Base-by-base conservation (phyloP, 1,284 basidiomycete species). In the Sutorius eximius region DNA sequence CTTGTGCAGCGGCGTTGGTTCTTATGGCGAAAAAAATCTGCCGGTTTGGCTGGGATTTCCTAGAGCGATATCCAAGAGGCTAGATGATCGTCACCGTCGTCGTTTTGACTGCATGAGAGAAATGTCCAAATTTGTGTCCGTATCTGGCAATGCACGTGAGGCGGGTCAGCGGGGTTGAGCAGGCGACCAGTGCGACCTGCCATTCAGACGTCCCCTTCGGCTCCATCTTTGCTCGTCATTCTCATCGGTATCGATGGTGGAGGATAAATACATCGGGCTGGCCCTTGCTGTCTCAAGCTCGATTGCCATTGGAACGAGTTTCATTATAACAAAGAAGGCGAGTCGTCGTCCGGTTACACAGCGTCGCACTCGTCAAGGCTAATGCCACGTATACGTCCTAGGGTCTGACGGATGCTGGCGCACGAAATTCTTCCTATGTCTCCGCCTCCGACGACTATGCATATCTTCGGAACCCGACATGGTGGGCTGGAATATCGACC, bases 261-360 rank as follows among this genome's bases (percentile, higher is more conserved):
- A 95, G 65, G 92, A 95, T 74, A 95, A 93, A 76, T 95, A 93
- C 71, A 93, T 97, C 53, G 95, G 95, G 27, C 82, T 97, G 50
- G 81, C 82, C 16, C 82, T 98, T 52, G 94, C 95, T 45, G 75
- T 96, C 54, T 86, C 87, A 20, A 83, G 91, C 61, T 90, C 90
- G n/a, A 67, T 91, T 29, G 85, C 89, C 53, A 95, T 96, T 61
- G 94, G 94, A 60, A 91, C 89, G 45, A 94, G 91, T 72, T 95
- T 94, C 73, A 95, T 98, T 70, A 94, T 97, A 69, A 97, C 94
- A 20, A 97, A 97, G 83, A 97, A 95, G 87, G 95, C 90, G 59
- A 57, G 75, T 51, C 16, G 5, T 33, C 30, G 32, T 29, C 48
- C 18, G 45, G n/a, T 53, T 24, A 16, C 46, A 43, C 51, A 27